Base-by-base conservation (phyloP, 2,329 filamentous ascomycete genomes). In the Ophidiomyces ophidiicola region DNA sequence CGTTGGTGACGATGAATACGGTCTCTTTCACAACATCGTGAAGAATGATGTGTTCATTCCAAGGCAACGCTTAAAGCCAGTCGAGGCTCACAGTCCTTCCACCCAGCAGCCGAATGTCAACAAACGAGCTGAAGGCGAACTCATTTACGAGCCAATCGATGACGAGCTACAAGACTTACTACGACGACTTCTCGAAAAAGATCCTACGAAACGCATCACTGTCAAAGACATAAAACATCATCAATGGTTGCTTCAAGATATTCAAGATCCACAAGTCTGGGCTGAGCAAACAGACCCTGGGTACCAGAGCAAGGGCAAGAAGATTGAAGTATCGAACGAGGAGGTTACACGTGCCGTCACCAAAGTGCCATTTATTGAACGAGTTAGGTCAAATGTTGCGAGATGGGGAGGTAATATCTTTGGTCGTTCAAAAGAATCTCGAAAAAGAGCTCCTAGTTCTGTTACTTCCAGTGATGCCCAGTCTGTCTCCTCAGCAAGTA, bases 1-100 rank as follows among this genome's bases (percentile, higher is more conserved):
- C 55, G 72, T 92, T 50, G 86, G 86, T 35, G 80, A 90, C 54
- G 87, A 92, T 50, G 85, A 93, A 52, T 94, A 82, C 57, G 82
- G 83, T 45, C 80, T 98, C 66, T 94, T 94, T 66, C 76, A 78
- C 48, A 82, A 82, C 47, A 94, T 98, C 49, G 87, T 86, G 11
- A 90, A 83, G 37, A 82, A 90, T 46, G 83, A 93, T n/a, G 80
- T 90, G 4, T 88, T 88, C 59, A 85, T 96, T 39, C 86, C 90
- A 1, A 74, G 71, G 20, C 77, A 77, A 49, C 80, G 90, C 26
- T 69, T 98, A n/a, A 78, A 80, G 51, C 83, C 88, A 1, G 71
- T 78, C 6, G 68, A 70, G 44, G 57, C 53, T 51, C 60, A 67
- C 2, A 62, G 57, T 11, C 69, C 62, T 17, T 64, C 66, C 39